Evolutionary conservation across 1,139 yeast species (phyloP).

Genomic region (Pichia sp.): DNA sequence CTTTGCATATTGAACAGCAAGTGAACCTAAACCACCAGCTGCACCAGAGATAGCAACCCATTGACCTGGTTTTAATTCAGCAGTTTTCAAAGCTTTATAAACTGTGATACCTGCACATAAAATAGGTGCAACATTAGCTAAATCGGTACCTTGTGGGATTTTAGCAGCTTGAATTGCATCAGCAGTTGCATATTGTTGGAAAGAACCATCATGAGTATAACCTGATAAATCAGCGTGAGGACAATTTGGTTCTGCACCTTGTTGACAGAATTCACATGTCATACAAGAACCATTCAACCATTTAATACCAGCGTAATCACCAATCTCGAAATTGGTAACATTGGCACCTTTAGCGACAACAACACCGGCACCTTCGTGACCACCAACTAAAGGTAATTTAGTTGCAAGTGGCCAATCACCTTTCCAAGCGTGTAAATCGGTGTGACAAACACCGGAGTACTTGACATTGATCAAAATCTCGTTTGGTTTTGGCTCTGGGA

Average conservation of each 20-base stretch:
- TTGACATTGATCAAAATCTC: slow-evolving; percentile 61
- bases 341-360: slow-evolving; percentile 65
- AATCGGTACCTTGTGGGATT: slow-evolving; percentile 58
- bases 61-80: slow-evolving; percentile 52
- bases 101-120: slow-evolving; percentile 80
- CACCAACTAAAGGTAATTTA: slow-evolving; percentile 69
- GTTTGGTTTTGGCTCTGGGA: slow-evolving; percentile 60
- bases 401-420: slow-evolving; percentile 70
- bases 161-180: slow-evolving; percentile 72
- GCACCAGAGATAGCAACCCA: slow-evolving; percentile 79
- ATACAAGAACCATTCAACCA: slow-evolving; percentile 72
- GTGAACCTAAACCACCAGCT: slow-evolving; percentile 71
- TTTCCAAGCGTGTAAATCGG: slow-evolving; percentile 74
- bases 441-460: slow-evolving; percentile 76
- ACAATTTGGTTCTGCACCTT: slow-evolving; percentile 61
- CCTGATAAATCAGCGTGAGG: slow-evolving; percentile 63
- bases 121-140: slow-evolving; percentile 63
- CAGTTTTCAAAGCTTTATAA: slow-evolving; percentile 70
- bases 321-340: slow-evolving; percentile 60
- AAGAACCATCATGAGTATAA: slow-evolving; percentile 74
- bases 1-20: slow-evolving; percentile 66
- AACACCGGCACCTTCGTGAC: slow-evolving; percentile 80
- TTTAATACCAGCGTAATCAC: slow-evolving; percentile 68
- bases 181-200: slow-evolving; percentile 75
- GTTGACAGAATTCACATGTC: slow-evolving; percentile 62